These are phyloP conservation scores for Pseudomassariella vexata DNA, from an alignment of 2,329 filamentous ascomycete genomes.

Conservation along the genomic window DNA sequence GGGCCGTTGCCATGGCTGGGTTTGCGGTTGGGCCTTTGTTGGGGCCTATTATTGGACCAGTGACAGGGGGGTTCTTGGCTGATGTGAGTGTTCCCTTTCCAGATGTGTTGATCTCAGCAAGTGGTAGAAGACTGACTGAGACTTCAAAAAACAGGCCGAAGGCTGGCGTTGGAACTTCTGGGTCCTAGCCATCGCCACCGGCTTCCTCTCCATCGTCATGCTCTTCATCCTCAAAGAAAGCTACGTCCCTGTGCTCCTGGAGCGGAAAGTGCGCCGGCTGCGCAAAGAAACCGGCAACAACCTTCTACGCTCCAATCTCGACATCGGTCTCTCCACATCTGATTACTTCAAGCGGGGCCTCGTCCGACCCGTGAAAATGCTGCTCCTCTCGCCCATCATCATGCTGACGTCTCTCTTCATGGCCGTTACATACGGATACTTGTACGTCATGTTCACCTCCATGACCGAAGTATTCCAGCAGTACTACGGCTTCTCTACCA, in stretches of 20 bases:
- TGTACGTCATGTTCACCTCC: constrained; percentile 36
- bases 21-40: constrained; percentile 26
- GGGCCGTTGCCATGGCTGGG: constrained; percentile 42
- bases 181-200: constrained; percentile 25
- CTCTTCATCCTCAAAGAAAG: constrained; percentile 30
- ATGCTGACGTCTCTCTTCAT: constrained; percentile 25
- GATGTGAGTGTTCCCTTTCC: no score
- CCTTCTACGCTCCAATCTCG: constrained; percentile 43
- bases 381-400: constrained; percentile 27
- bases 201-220: constrained; percentile 20
- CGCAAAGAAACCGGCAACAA: constrained; percentile 39
- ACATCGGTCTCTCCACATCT: constrained; percentile 19
- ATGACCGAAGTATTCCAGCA: constrained; percentile 31
- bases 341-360: constrained; percentile 28
- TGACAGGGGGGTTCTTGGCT: constrained; percentile 27
- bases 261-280: constrained; percentile 27
- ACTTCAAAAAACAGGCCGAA: constrained; percentile 15
- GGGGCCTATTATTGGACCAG: constrained; percentile 27
- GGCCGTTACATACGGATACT: constrained; percentile 24
- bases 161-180: constrained; percentile 34
- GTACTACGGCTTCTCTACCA: constrained; percentile 29
- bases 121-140: no score
- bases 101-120: no score
- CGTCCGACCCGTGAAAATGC: constrained; percentile 30
- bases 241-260: constrained; percentile 29